Evolutionary conservation across 768 basidiomycete genomes (phyloP).

Genomic region (Paxillus involutus): DNA sequence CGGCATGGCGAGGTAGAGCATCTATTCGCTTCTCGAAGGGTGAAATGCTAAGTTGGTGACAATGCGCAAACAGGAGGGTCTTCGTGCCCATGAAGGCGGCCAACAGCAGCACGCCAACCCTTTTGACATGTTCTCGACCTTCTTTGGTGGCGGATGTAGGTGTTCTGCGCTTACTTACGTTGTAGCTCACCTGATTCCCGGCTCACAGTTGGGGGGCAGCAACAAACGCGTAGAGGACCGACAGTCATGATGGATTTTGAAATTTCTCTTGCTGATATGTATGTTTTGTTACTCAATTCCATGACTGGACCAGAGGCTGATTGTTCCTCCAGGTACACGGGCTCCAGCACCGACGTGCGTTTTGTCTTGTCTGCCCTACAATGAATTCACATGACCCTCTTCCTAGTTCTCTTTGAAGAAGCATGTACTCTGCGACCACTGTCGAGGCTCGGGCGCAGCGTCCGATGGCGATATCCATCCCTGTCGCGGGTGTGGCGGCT

Average conservation of each 20-base stretch:
- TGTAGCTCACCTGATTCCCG: background rate
- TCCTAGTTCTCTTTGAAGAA: conserved; percentile 89
- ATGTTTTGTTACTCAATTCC: conserved; percentile 23
- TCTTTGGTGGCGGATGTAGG: conserved; percentile 85
- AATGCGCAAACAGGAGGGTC: conserved; percentile 62
- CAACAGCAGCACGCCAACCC: conserved; percentile 76
- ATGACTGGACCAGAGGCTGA: conserved; percentile 1
- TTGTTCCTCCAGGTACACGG: conserved; percentile 61
- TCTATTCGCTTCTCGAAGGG: background rate
- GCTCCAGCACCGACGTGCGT: conserved; percentile 79
- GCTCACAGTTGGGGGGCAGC: conserved; percentile 33
- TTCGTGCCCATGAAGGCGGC: conserved; percentile 91
- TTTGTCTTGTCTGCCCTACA: background rate
- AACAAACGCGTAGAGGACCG: conserved; percentile 73
- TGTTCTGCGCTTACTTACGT: conserved; percentile 11
- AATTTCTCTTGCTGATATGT: conserved; percentile 84
- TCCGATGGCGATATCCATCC: conserved; percentile 84
- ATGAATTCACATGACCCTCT: conserved; percentile 6
- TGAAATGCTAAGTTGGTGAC: conserved; percentile 5
- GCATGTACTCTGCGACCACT: conserved; percentile 92
- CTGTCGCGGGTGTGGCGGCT: conserved; percentile 83
- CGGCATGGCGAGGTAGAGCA: conserved; percentile 77
- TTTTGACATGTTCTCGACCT: conserved; percentile 90
- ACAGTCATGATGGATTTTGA: conserved; percentile 82
- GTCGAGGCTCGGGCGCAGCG: conserved; percentile 92